These are phyloP conservation scores for Choiromyces venosus DNA, from an alignment of 495 filamentous ascomycete genomes.

Conservation along the genomic window DNA sequence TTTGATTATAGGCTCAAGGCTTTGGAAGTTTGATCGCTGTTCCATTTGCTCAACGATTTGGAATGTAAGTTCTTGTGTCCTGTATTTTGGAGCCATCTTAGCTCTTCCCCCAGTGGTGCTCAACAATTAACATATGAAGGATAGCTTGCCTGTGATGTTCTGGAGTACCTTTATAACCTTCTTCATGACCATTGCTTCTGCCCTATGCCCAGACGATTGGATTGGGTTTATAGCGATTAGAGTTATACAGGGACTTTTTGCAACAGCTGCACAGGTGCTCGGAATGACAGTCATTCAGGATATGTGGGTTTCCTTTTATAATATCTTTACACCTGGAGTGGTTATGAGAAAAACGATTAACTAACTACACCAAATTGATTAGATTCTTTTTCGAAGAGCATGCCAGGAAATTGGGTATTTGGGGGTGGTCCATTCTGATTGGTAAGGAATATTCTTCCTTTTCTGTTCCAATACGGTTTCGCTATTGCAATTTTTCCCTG, in stretches of 20 bases:
- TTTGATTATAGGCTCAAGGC: slow-evolving; percentile 29
- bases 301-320: slow-evolving; percentile 19
- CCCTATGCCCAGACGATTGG: slow-evolving; percentile 28
- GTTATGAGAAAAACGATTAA: neutral
- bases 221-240: slow-evolving; percentile 35
- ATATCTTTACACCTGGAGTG: neutral
- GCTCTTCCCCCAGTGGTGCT: neutral
- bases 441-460: neutral
- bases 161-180: slow-evolving; percentile 34
- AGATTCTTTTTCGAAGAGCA: slow-evolving; percentile 39
- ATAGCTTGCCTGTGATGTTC: slow-evolving; percentile 37
- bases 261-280: slow-evolving; percentile 31
- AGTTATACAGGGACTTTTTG: slow-evolving; percentile 36
- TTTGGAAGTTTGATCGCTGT: slow-evolving; percentile 35
- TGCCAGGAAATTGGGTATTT: slow-evolving; percentile 33
- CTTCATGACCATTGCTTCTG: slow-evolving; percentile 34
- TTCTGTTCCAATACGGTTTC: neutral
- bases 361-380: neutral
- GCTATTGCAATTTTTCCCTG: too few relatives aligned
- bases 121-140: neutral
- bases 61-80: slow-evolving; percentile 15
- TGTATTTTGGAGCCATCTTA: too few relatives aligned
- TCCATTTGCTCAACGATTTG: slow-evolving; percentile 34
- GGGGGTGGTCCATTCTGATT: slow-evolving; percentile 37
- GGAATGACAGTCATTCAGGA: slow-evolving; percentile 39